phyloP scores from a whole-genome alignment of 306 rosid genomes.

The Trifolium pratense region DNA sequence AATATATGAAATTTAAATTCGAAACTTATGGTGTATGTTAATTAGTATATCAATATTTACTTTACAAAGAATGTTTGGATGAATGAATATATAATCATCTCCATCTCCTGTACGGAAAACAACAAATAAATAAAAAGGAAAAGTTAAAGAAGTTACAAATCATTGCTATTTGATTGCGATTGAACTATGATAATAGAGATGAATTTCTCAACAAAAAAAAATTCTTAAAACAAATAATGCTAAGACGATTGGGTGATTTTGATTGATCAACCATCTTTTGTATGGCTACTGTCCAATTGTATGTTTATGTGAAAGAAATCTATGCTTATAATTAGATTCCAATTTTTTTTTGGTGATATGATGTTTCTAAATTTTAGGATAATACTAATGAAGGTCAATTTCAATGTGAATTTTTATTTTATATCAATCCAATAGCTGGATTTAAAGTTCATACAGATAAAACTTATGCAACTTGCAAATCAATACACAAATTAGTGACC shows the following conservation, averaged over 20 bases:
- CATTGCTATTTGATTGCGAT: conserved; percentile 45
- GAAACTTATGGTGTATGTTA: not conserved
- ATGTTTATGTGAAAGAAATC: conserved; percentile 36
- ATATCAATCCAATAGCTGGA: too few relatives aligned
- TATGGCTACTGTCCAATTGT: conserved; percentile 44
- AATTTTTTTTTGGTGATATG: not conserved
- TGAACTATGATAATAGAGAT: conserved; percentile 42
- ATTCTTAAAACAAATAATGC: not conserved
- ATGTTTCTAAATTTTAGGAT: conserved; percentile 27
- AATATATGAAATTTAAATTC: too few relatives aligned
- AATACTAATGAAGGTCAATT: not conserved
- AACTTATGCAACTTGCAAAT: too few relatives aligned
- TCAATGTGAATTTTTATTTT: not conserved
- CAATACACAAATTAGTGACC: too few relatives aligned
- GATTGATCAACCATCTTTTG: conserved; percentile 43
- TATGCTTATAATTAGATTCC: conserved; percentile 10
- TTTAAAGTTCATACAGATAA: too few relatives aligned
- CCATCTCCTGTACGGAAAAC: conserved; percentile 11
- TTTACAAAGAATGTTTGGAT: conserved; percentile 29
- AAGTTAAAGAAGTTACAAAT: conserved; percentile 24
- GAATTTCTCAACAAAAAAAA: too few relatives aligned
- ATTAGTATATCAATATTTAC: not conserved
- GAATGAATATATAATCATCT: not conserved
- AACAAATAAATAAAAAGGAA: conserved; percentile 26
- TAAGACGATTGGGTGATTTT: conserved; percentile 41